Base-by-base conservation (phyloP, 139 green algal species). In the Mesotaenium endlicherianum region DNA sequence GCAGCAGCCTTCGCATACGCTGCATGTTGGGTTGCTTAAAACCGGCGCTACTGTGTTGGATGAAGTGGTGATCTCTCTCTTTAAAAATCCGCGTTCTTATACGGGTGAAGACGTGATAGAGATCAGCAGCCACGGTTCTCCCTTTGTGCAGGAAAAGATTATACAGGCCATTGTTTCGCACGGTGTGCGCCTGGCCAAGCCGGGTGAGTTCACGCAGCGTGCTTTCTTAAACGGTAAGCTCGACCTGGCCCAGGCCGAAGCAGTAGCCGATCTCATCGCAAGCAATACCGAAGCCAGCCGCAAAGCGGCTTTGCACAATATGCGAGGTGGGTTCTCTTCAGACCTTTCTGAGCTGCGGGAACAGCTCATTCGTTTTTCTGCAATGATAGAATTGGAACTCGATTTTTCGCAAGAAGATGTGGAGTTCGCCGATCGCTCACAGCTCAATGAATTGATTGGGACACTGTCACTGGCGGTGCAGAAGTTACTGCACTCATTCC, bases 81-180 rank as follows among this genome's bases (percentile, higher is more conserved):
- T n/a, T n/a, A n/a, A n/a, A n/a, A n/a, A n/a, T 0, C 94, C 94
- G 0, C 88, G 92, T 30, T 97, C 94, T 0, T 99, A 97, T 90
- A 99, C 96, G 0, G 59, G 90, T 4, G 96, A 99, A 81, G 95
- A 99, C 81, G 96, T 99, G 14, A 83, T 98, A 0, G 96, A 99
- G 88, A 67, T 99, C 4, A 95, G 98, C 77, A 92, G 87, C 6
- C 95, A 99, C 86, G 95, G 96, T 5, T 94, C 95, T 38, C 85
- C 82, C 20, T 89, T 98, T 55, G 96, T 90, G 82, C 91, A 89
- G 0, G 76, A 82, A 38, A 77, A 94, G 0, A 93, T 97, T 70
- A 81, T 98, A 84, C 50, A 90, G 31, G 80, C 87, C 0, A 94
- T 89, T 60, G 83, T 97, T 1, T 81, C 90, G 57, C 88, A 87